Base-by-base conservation (phyloP, 768 basidiomycete genomes). In the Coprinopsis sp. region DNA sequence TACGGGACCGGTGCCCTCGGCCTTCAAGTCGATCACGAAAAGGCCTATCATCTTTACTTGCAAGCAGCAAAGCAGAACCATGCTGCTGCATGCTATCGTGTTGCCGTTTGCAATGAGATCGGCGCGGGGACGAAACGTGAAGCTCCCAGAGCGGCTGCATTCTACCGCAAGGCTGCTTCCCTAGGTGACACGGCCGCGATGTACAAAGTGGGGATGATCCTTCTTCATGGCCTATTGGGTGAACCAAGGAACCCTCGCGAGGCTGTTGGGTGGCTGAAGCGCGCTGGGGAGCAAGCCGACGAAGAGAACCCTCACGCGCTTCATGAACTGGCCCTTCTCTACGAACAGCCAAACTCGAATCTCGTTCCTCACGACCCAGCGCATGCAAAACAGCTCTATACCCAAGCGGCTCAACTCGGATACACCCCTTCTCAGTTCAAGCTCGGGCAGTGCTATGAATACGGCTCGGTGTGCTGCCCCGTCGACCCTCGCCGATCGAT, bases 141-240 rank as follows among this genome's bases (percentile, higher is more conserved):
- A 58, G 84, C 84, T 0, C 74, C 82, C 18, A 80, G 96, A 36
- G 96, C 96, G 6, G 84, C 92, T 22, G 85, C 92, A 4, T 97
- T 99, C 62, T 98, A 97, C 68, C 84, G 94, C 50, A 97, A 97
- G 64, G 91, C 96, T 3, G 93, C 93, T 7, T 92, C 92, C 1
- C 71, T 98, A 28, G 94, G 94, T 16, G 96, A 98, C 63, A 97
- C 95, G 0, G 84, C 95, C 22, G 96, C 93, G 3, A 99, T 98
- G 96, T 98, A 96, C 72, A 98, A 98, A 65, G 81, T 99, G n/a
- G 93, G 93, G n/a, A 94, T 96, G 86, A 88, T 97, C 52, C 76
- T 96, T 24, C 74, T 98, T 18, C 79, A 89, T 28, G 95, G 94
- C 10, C 67, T 81, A 13, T 74, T 97, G 4, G 86, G 82, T 21